Conservation (phyloP, 805 yeast genomes). For the Candida boidinii region DNA sequence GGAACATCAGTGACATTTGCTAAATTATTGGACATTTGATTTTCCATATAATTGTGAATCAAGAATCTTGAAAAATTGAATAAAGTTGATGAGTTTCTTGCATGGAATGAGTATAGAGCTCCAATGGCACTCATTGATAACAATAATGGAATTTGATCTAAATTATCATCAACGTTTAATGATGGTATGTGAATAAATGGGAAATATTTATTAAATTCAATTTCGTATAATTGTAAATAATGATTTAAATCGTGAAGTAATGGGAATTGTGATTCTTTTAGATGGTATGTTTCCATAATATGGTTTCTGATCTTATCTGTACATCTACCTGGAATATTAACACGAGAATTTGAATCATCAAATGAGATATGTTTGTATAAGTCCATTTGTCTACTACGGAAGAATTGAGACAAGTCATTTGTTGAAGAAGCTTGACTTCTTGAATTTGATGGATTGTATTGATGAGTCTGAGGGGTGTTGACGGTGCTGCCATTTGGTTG, state of each 20-base stretch:
- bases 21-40: constrained; percentile 32
- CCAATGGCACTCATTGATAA: constrained; percentile 85
- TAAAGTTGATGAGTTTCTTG: constrained; percentile 62
- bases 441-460: too few species aligned
- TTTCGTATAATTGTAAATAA: constrained; percentile 65
- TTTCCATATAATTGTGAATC: constrained; percentile 58
- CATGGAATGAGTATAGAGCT: constrained; percentile 76
- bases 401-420: constrained; percentile 49
- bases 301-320: constrained; percentile 42
- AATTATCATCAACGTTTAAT: constrained; percentile 35
- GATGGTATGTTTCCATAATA: constrained; percentile 45
- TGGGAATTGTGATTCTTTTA: constrained; percentile 60
- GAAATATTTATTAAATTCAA: constrained; percentile 73
- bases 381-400: constrained; percentile 60
- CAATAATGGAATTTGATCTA: constrained; percentile 55
- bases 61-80: constrained; percentile 61
- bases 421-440: constrained; percentile 12
- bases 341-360: too few species aligned
- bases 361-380: constrained; percentile 45
- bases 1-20: constrained; percentile 48
- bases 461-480: too few species aligned
- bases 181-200: constrained; percentile 77
- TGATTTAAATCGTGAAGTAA: constrained; percentile 66
- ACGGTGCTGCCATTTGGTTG: too few species aligned
- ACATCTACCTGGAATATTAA: constrained; percentile 28